Base-by-base conservation (phyloP, 1,139 yeast species). In the Blastobotrys proliferans region DNA sequence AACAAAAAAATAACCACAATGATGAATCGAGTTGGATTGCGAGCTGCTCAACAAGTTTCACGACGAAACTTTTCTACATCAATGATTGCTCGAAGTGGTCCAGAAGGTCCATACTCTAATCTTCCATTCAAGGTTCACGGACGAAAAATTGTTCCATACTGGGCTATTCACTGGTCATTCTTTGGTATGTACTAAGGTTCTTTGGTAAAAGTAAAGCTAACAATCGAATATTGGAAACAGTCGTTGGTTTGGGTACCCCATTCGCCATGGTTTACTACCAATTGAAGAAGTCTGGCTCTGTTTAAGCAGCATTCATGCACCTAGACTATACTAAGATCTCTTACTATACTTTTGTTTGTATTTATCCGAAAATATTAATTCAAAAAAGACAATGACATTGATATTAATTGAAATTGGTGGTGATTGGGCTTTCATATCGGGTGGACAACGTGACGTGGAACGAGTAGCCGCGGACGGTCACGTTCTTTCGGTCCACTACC, bases 51-150 rank as follows among this genome's bases (percentile, higher is more conserved):
- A 20, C 31, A 51, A 20, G 46, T 44, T 32, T 46, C 51, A 20
- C 45, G 49, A 46, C 59, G 62, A 52, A 66, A 66, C 44, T 61
- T 60, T 52, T 46, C 61, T 39, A 49, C 63, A 40, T 42, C 63
- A 31, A 47, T 55, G 43, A 46, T 51, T 37, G 58, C 57, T 42
- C 56, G 63, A 41, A 46, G 51, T 43, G 73, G 63, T 47, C 81
- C 84, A 64, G 84, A 79, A 64, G 97, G 97, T 60, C 80, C 81
- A 41, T 90, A 92, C 81, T 74, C 83, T 62, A 92, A 92, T 77
- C 63, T 92, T 54, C 98, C 98, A 54, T 92, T 90, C 80, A 79
- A 80, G 74, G 94, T 92, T 53, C 87, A 86, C 76, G 74, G 80
- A 77, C 86, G 95, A 77, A 84, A 80, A 73, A 53, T 33, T 45